Evolutionary conservation across 2,329 filamentous ascomycete genomes (phyloP), one percentile per base, ranked within the genome.

Genomic region (Sporothrix pseudoabietina): DNA sequence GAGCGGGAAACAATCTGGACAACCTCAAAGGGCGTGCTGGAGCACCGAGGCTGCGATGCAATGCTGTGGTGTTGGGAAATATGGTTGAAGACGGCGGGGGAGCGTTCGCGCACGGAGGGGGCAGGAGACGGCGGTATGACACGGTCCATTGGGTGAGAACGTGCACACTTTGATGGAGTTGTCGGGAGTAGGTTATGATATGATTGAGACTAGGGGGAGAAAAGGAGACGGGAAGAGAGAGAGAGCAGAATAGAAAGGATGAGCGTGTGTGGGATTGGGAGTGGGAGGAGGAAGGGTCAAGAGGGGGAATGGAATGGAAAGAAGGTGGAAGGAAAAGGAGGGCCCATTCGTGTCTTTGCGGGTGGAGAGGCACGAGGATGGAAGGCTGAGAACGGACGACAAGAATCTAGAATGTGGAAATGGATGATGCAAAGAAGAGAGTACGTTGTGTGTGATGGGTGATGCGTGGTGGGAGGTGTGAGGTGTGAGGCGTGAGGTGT

Each of bases 101-200:
- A 79, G 39, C 79, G 75, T 61, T 83, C 82, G 73, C 77, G 77
- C 65, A 79, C 77, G 26, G 83, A 84, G 26, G 82, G 82, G 71
- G 83, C 82, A 73, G 86, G 85, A 30, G 86, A 87, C 59, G 82
- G 83, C 49, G 84, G 82, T 61, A 80, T 78, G 71, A 78, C 79
- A 71, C 79, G 81, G 74, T 80, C 81, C 84, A 86, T 81, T 73
- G 66, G 44, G 49, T n/a, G 44, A 55, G 26, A 66, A 30, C 41
- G 30, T 70, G 54, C 47, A 3, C 32, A 30, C 44, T 19, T 16
- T n/a, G 52, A 44, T 54, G 19, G 7, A 35, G 47, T 54, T 9
- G 41, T 69, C 14, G 63, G 12, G 59, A 9, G 32, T 39, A 32
- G 16, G 22, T 39, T 35, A 41, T 9, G 66, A 39, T 8, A n/a